Evolutionary conservation across 1,284 basidiomycete species (phyloP), one percentile per base, ranked within the genome.

Genomic region (Tylopilus sp.): DNA sequence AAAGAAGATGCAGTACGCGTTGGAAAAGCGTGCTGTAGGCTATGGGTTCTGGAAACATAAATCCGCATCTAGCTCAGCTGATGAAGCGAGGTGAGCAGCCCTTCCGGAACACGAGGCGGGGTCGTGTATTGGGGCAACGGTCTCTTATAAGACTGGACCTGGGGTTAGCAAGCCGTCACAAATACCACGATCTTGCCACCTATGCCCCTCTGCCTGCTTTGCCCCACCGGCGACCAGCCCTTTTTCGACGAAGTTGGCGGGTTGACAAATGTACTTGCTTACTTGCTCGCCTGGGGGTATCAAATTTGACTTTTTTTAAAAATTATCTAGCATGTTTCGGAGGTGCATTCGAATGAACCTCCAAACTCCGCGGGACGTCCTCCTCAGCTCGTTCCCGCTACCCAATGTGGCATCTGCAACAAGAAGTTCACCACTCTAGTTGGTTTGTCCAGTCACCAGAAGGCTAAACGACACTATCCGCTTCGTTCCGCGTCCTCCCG

Each of bases 81-180:
- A 53, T 39, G 53, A 50, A 53, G 59, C 51, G 64, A 56, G 61
- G 65, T 63, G 59, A 53, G 51, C 58, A 61, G 54, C 55, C 59
- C 39, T 53, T 45, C 34, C 42, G 26, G 51, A 64, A 65, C 63
- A 65, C 66, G 63, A 54, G 63, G 65, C 48, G 51, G 48, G 60
- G 63, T 65, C 63, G 63, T 65, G 63, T 62, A 41, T 53, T 61
- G 65, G 64, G 62, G 64, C 62, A 49, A 43, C 51, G 52, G 65
- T 61, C 53, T 56, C 63, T 60, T 64, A 67, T 59, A 64, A 63
- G 61, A 50, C 56, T 54, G 49, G 48, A 38, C 52, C 48, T 47
- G 53, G 56, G 51, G 43, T 29, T 35, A 46, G 38, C 55, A 36
- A 41, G 30, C 44, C 44, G 44, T 48, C 49, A 48, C 52, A 44